Evolutionary conservation across 2,329 filamentous ascomycete genomes (phyloP).

Genomic region (Diplodia seriata): DNA sequence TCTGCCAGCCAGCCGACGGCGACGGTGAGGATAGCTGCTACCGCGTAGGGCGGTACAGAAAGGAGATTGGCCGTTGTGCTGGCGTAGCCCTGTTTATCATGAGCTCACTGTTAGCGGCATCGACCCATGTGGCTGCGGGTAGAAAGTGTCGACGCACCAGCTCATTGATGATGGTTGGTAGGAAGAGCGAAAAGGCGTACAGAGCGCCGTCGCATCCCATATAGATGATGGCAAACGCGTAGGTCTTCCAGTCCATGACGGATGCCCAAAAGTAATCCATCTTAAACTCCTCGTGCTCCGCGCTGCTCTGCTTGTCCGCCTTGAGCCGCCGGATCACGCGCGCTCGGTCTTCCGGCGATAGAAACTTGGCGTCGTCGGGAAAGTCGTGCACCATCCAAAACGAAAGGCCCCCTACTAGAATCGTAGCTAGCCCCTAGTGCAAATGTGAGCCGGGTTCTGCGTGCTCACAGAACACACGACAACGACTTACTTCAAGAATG

Average conservation of each 20-base stretch:
- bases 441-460: slow-evolving; percentile 42
- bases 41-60: slow-evolving; percentile 77
- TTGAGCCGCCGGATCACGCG: slow-evolving; percentile 75
- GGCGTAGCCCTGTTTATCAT: slow-evolving; percentile 55
- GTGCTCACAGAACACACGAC: not conserved
- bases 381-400: slow-evolving; percentile 87
- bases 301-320: slow-evolving; percentile 75
- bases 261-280: slow-evolving; percentile 74
- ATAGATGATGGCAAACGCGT: slow-evolving; percentile 75
- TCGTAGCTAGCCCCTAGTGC: slow-evolving; percentile 70
- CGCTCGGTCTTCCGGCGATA: slow-evolving; percentile 71
- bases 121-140: not conserved
- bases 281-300: slow-evolving; percentile 76
- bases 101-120: not conserved
- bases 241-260: slow-evolving; percentile 85
- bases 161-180: slow-evolving; percentile 77
- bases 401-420: slow-evolving; percentile 70
- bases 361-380: slow-evolving; percentile 76
- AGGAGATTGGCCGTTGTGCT: slow-evolving; percentile 72
- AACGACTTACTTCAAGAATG: slow-evolving; percentile 34
- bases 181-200: slow-evolving; percentile 78
- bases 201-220: slow-evolving; percentile 77
- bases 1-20: slow-evolving; percentile 78
- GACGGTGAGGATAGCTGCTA: slow-evolving; percentile 73
- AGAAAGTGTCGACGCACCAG: slow-evolving; percentile 39